Evolutionary conservation across 2,329 filamentous ascomycete genomes (phyloP), one percentile per base, ranked within the genome.

Genomic region (Aschersonia sp.): DNA sequence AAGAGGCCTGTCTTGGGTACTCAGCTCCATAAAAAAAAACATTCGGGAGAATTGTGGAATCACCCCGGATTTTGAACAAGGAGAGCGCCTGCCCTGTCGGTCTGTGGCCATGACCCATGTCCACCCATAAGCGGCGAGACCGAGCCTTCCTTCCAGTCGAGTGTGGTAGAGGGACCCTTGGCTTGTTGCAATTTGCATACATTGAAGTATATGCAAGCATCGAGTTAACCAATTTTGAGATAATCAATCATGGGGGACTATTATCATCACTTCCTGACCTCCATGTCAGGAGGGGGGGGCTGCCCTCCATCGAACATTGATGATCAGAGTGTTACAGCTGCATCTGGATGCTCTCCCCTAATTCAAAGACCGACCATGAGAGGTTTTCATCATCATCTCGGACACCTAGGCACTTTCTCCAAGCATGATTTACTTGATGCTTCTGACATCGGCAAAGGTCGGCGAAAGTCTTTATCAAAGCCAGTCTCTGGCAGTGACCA

Each of bases 401-500:
- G 71, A 5, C 74, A 73, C 55, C 72, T 74, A 50, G 62, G 69
- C 9, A 68, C 70, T 9, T 73, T 72, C 49, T 64, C 70, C 5
- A 73, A 77, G 37, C 68, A 71, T 5, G 64, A 69, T 41, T 63
- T 70, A 58, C 69, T 73, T 50, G 69, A 67, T 50, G 58, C 68
- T 2, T 61, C 70, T 12, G 75, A 75, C 55, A 53, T 68, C 9
- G 67, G 71, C 45, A 69, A 73, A 55, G 66, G 63, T 51, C 67
- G 74, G 45, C 69, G 73, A 48, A 77, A 76, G 53, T 74, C 73
- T 14, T 55, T 52, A 7, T 51, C 55, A 32, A 58, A 54, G 1
- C 60, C 68, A 2, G 72, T 70, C 4, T 52, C 69, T 44, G 85
- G 58, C 29, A 42, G 54, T 39, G 63, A 94, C 51, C 82, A 84